Evolutionary conservation across 441 rosid genomes (phyloP), one percentile per base, ranked within the genome.

Genomic region (Brassica balearica): DNA sequence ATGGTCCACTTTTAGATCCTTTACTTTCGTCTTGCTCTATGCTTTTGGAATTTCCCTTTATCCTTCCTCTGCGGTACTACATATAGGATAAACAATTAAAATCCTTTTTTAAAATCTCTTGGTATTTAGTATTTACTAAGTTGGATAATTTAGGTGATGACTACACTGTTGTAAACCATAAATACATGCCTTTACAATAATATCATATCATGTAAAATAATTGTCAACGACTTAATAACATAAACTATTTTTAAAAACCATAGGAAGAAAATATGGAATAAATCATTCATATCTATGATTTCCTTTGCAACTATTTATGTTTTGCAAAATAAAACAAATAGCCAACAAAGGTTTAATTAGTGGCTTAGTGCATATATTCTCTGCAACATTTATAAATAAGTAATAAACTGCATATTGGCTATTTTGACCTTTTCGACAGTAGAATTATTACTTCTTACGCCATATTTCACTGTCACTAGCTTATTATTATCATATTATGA

Each of bases 1-100:
- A 17, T 27, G 76, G 80, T 58, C 72, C 68, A 72, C 55, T 65
- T 71, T 41, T 59, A 19, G 73, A 77, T 77, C 72, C 77, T n/a
- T 77, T 65, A 43, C 72, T 58, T 58, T 72, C 41, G 48, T 27
- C 62, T 58, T 77, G 10, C 20, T 17, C 63, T 71, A 34, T 58
- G 55, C 77, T 71, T 77, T 65, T 71, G 23, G 66, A 77, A 77
- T 38, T 70, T 63, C 32, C n/a, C n/a, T 63, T 64, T 63, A 15
- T 27, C 65, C 32, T 63, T 63, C 58, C 41, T 61, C 69, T 14
- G 20, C 65, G 2, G 65, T n/a, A 9, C 41, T 61, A 60, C 46
- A 8, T 36, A 36, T 8, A 9, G 43, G 68, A 75, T 27, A 41
- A 43, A 75, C 17, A 22, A 14, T 67, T 10, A 32, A 19, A 65